Percentiles rank a stretch among this genome's conserved stretches.
phyloP scores from a whole-genome alignment of 2,329 filamentous ascomycete genomes.

The Ascochyta koolunga region DNA sequence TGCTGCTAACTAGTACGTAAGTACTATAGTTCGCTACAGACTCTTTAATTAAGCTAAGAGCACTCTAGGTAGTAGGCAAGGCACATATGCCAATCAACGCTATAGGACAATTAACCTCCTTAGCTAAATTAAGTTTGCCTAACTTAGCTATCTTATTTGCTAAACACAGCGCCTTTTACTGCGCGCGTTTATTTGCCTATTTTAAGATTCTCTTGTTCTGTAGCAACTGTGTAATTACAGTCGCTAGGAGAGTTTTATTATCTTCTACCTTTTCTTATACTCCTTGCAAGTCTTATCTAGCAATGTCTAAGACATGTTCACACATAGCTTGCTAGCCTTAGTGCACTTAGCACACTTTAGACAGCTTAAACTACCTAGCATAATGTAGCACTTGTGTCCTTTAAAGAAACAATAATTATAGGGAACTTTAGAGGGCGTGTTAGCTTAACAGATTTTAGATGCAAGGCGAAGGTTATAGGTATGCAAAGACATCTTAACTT shows the following conservation, averaged over 20 bases:
- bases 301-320: not conserved
- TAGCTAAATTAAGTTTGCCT: too few relatives aligned
- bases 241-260: not conserved
- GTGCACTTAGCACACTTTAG: not conserved
- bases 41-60: too few relatives aligned
- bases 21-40: too few relatives aligned
- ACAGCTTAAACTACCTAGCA: not conserved
- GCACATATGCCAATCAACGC: too few relatives aligned
- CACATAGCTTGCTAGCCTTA: not conserved
- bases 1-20: too few relatives aligned
- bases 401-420: not conserved
- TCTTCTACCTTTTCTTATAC: not conserved
- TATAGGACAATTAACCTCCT: too few relatives aligned
- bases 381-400: not conserved
- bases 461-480: not conserved
- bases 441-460: not conserved
- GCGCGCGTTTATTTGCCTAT: too few relatives aligned
- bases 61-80: too few relatives aligned
- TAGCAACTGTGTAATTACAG: not conserved
- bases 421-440: too few relatives aligned
- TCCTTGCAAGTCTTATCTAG: not conserved
- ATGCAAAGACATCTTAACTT: not conserved
- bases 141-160: too few relatives aligned
- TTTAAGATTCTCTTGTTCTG: too few relatives aligned
- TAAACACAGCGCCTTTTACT: too few relatives aligned